Base-by-base conservation (phyloP, 2,329 filamentous ascomycete genomes). In the Westerdykella aurantiaca region DNA sequence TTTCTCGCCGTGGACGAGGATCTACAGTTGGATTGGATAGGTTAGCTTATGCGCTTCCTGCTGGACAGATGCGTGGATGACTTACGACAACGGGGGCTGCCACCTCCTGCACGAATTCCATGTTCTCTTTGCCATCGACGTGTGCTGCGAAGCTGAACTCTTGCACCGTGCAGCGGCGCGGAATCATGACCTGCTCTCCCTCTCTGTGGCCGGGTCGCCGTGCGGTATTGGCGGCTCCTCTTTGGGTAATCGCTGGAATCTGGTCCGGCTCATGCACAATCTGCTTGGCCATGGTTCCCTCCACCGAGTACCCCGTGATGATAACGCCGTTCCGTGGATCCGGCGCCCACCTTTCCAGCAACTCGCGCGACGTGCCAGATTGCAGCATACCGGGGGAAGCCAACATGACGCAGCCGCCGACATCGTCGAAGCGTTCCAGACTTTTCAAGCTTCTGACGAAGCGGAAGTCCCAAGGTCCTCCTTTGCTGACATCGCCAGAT, bases 341-440 rank as follows among this genome's bases (percentile, higher is more conserved):
- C 0, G 93, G 93, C 1, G 91, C 91, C 93, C 93, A 98, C 57
- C 91, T 75, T 72, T 98, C 93, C 4, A 98, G 78, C 9, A 98
- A 74, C 64, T 96, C 88, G 64, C 93, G 79, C 58, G 89, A 95
- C 14, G 95, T 91, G 40, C 93, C 93, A 45, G 91, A 97, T 64
- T 98, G 91, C 56, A 98, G 75, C 93, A 98, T 97, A 82, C 93
- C 93, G 0, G 93, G 93, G 56, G 87, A 94, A 5, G 93, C 93
- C 42, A 98, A 81, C 88, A 98, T 97, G 42, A 98, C 90, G 64
- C 93, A 97, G 6, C 88, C 83, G 35, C 91, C 93, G 10, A 96
- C 81, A 68, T 98, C 93, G 59, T 98, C 93, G 61, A 98, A 98
- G 9, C 91, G 82, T 60, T 98, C 93, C 4, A 98, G 78, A 53